phyloP scores from a whole-genome alignment of 129 eudicot species.

The Centella asiatica region DNA sequence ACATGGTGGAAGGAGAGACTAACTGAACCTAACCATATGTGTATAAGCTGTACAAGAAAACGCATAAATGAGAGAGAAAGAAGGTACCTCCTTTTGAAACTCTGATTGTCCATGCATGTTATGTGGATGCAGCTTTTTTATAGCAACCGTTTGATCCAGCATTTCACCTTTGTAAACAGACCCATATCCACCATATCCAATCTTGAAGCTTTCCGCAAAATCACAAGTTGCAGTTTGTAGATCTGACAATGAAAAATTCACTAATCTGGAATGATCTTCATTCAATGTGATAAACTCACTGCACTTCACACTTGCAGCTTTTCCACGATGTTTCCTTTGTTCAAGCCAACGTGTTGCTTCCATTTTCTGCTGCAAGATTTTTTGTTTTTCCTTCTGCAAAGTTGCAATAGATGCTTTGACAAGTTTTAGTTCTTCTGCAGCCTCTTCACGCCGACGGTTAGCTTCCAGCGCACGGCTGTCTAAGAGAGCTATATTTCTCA shows the following conservation, averaged over 20 bases:
- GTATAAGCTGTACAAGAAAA: not conserved
- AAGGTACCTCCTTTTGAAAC: constrained; percentile 50
- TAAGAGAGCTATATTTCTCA: constrained; percentile 58
- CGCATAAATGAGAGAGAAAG: constrained; percentile 15
- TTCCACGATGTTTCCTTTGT: constrained; percentile 44
- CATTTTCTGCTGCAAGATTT: constrained; percentile 41
- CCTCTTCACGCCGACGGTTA: constrained; percentile 51
- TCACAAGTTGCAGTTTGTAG: constrained; percentile 73
- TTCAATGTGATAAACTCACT: constrained; percentile 10
- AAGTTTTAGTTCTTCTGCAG: constrained; percentile 53
- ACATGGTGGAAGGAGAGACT: not conserved
- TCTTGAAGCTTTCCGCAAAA: constrained; percentile 64
- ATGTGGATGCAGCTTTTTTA: constrained; percentile 50
- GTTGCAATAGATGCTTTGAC: constrained; percentile 48
- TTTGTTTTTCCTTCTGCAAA: constrained; percentile 52
- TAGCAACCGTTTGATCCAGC: constrained; percentile 52
- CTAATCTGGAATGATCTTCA: constrained; percentile 22
- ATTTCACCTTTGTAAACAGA: constrained; percentile 74
- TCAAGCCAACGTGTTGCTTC: constrained; percentile 68
- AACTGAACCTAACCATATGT: not conserved
- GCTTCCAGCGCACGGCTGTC: constrained; percentile 61
- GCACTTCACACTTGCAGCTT: constrained; percentile 15
- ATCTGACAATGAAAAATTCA: constrained; percentile 50
- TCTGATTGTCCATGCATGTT: constrained; percentile 50
- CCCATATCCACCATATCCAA: constrained; percentile 44